Evolutionary conservation across 1,284 basidiomycete genomes (phyloP), one percentile per base, ranked within the genome.

Genomic region (Irpex sp.): DNA sequence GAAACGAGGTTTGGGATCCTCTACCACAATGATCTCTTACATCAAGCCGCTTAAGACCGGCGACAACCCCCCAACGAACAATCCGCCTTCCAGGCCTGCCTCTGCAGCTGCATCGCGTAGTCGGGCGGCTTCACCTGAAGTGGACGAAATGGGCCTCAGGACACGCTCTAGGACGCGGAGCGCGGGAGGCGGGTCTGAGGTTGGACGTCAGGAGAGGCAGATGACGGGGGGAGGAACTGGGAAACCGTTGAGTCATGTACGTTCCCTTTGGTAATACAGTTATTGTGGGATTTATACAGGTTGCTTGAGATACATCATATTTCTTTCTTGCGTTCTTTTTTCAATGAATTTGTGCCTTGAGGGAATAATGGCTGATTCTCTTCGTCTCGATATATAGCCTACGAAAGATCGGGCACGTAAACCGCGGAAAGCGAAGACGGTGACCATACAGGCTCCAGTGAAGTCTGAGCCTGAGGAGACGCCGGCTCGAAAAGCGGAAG

Each of bases 241-340:
- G 68, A 86, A 85, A 73, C 86, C 89, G 68, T 77, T 92, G 79
- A 87, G 83, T 77, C 91, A 92, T 86, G 90, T 92, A 85, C 88
- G 90, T 92, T 83, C 82, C 80, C 83, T 85, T 81, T 80, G 86
- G 85, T 85, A 79, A 86, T 83, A 78, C 65, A 61, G 55, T 44
- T 44, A 15, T 68, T 64, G 62, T 62, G 55, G 68, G 61, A 47
- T 64, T 67, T 69, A 73, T 75, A 60, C 69, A 68, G 66, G 64
- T 71, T 72, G 51, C 49, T 61, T 51, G 19, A 57, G 65, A 40
- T 62, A 55, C 71, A 69, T 71, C 8, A 59, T 64, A 66, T 74
- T 68, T 65, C 63, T 63, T 66, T 57, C 58, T 60, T 64, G 59
- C 63, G 44, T 66, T 64, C 64, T 54, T 66, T 70, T 62, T 58